Percentiles rank a stretch among this genome's conserved stretches.
These are phyloP conservation scores for Scheffersomyces segobiensis DNA, from an alignment of 1,139 yeast species.

Conservation along the genomic window DNA sequence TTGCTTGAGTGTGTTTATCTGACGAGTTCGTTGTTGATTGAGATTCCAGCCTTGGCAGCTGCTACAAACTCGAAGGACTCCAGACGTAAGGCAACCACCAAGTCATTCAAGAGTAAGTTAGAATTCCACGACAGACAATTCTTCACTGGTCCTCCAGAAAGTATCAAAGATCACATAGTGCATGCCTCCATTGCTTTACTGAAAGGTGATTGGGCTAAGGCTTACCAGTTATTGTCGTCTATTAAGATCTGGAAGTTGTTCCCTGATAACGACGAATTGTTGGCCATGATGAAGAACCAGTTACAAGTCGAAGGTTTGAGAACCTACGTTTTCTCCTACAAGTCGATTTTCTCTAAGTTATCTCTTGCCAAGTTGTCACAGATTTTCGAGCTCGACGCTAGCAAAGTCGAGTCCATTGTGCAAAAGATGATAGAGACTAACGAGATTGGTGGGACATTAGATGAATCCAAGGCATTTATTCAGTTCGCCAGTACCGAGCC, in stretches of 20 bases:
- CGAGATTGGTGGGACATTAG: slow-evolving; percentile 65
- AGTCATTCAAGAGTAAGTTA: slow-evolving; percentile 87
- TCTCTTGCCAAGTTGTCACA: slow-evolving; percentile 67
- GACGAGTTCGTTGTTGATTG: slow-evolving; percentile 86
- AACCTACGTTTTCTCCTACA: slow-evolving; percentile 85
- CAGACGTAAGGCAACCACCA: slow-evolving; percentile 67
- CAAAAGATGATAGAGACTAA: slow-evolving; percentile 74
- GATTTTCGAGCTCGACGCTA: slow-evolving; percentile 63
- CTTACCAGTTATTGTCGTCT: slow-evolving; percentile 68
- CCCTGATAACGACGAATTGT: slow-evolving; percentile 65
- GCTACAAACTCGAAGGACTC: slow-evolving; percentile 42
- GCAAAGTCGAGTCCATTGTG: slow-evolving; percentile 61
- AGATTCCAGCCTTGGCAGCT: slow-evolving; percentile 76
- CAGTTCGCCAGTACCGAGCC: slow-evolving; percentile 68
- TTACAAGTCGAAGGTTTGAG: slow-evolving; percentile 88
- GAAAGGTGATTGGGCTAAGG: slow-evolving; percentile 85
- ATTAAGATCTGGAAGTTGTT: slow-evolving; percentile 90
- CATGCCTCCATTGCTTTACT: slow-evolving; percentile 90
- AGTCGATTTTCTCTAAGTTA: slow-evolving; percentile 71
- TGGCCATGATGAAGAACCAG: slow-evolving; percentile 70
- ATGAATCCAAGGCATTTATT: slow-evolving; percentile 60
- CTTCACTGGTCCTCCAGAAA: slow-evolving; percentile 97
- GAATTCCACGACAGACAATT: slow-evolving; percentile 94
- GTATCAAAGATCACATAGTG: slow-evolving; percentile 90
- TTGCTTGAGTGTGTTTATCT: slow-evolving; percentile 91